These are phyloP conservation scores for Aphanomyces euteiches DNA, from an alignment of 352 stramenopile species.

Conservation along the genomic window DNA sequence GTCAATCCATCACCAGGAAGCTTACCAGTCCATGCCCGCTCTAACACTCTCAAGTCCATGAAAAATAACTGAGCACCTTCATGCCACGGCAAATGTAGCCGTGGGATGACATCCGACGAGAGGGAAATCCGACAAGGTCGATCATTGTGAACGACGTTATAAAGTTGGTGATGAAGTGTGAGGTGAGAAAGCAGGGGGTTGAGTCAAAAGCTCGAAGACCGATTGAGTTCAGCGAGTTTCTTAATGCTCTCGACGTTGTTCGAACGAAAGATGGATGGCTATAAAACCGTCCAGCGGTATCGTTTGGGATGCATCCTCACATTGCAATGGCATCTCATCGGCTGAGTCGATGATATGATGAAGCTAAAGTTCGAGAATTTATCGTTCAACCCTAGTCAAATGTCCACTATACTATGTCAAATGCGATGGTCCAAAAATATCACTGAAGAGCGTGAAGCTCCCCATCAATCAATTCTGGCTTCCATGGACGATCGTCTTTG, in stretches of 20 bases:
- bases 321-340: neutral
- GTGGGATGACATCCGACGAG: neutral
- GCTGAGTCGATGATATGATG: neutral
- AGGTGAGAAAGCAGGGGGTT: neutral
- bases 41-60: conserved; percentile 6
- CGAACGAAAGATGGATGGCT: neutral
- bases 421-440: neutral
- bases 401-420: conserved; percentile 5
- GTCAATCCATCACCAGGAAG: neutral
- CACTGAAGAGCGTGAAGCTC: neutral
- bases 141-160: conserved; percentile 2
- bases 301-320: neutral
- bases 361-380: neutral
- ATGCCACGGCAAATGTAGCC: neutral
- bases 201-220: neutral
- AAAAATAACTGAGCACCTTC: neutral
- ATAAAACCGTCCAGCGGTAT: neutral
- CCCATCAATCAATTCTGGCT: conserved; percentile 3
- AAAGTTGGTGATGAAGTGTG: conserved; percentile 3
- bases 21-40: neutral
- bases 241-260: neutral
- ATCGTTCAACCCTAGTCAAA: neutral
- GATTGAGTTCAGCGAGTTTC: conserved; percentile 2
- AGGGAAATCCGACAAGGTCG: neutral
- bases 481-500: conserved; percentile 10